Percentiles rank a stretch among this genome's conserved stretches.
These are phyloP conservation scores for Trichoderma sp. DNA, from an alignment of 2,329 filamentous ascomycete genomes.

Conservation along the genomic window DNA sequence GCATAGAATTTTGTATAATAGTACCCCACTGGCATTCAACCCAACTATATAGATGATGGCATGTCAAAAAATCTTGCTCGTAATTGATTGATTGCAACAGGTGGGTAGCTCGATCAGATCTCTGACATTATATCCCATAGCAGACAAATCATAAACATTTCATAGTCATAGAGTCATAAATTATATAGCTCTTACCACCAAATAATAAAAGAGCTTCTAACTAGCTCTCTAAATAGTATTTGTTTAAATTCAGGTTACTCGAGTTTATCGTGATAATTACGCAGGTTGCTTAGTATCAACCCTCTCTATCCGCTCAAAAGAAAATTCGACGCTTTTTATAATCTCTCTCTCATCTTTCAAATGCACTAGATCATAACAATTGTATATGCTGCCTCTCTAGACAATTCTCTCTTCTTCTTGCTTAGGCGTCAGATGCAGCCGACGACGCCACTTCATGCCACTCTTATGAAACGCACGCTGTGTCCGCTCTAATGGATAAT, in stretches of 20 bases:
- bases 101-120: too few species aligned
- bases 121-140: neutral
- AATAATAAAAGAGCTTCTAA: neutral
- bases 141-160: neutral
- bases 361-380: neutral
- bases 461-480: neutral
- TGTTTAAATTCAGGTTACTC: neutral
- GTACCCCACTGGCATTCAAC: too few species aligned
- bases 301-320: neutral
- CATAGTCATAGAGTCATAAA: neutral
- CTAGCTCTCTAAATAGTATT: neutral
- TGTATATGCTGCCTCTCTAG: neutral
- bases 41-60: too few species aligned
- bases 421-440: neutral
- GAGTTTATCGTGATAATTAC: neutral
- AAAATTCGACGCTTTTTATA: neutral
- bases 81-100: too few species aligned
- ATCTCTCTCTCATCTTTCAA: neutral
- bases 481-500: conserved; percentile 8
- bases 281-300: neutral
- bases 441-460: conserved; percentile 4
- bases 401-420: neutral
- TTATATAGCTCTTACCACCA: neutral
- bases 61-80: too few species aligned
- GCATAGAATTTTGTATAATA: too few species aligned